A percentile compares a stretch with the other conserved stretches of the same genome.
phyloP scores from a whole-genome alignment of 306 rosid genomes.

The Acmispon strigosus region DNA sequence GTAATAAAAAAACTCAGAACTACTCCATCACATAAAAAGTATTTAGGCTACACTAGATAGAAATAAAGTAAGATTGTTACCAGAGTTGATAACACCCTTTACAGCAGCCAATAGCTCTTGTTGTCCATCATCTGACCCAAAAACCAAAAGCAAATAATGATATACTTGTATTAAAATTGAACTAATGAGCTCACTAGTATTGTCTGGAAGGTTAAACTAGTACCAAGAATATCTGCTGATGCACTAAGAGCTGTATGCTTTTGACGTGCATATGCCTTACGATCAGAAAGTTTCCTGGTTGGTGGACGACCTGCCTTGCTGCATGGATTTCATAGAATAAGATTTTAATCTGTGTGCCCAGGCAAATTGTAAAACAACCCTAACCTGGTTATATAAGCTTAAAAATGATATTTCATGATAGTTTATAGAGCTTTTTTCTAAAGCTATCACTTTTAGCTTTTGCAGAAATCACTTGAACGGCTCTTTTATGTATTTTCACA shows the following conservation, averaged over 20 bases:
- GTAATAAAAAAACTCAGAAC: conserved; percentile 28
- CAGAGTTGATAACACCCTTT: conserved; percentile 53
- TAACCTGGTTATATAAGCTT: neutral
- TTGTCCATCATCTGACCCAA: conserved; percentile 70
- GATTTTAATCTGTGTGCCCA: conserved; percentile 22
- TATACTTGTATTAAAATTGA: conserved; percentile 3
- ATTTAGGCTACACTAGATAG: conserved; percentile 20
- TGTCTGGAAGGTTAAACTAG: conserved; percentile 11
- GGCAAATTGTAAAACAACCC: conserved; percentile 18
- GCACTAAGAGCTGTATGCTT: conserved; percentile 54
- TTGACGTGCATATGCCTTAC: conserved; percentile 79
- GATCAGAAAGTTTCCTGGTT: conserved; percentile 78
- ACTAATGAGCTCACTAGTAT: neutral
- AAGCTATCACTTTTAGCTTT: neutral
- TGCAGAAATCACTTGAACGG: neutral
- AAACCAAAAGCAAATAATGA: conserved; percentile 34
- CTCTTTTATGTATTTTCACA: neutral
- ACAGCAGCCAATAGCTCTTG: conserved; percentile 84
- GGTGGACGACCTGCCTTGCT: conserved; percentile 95
- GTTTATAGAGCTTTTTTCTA: neutral
- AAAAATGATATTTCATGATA: neutral
- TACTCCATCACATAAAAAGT: conserved; percentile 17
- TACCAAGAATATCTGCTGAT: conserved; percentile 73
- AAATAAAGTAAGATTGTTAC: conserved; percentile 32
- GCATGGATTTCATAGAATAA: conserved; percentile 31